Base-by-base conservation (phyloP, 2,329 filamentous ascomycete species). In the Nemania bipapillata region DNA sequence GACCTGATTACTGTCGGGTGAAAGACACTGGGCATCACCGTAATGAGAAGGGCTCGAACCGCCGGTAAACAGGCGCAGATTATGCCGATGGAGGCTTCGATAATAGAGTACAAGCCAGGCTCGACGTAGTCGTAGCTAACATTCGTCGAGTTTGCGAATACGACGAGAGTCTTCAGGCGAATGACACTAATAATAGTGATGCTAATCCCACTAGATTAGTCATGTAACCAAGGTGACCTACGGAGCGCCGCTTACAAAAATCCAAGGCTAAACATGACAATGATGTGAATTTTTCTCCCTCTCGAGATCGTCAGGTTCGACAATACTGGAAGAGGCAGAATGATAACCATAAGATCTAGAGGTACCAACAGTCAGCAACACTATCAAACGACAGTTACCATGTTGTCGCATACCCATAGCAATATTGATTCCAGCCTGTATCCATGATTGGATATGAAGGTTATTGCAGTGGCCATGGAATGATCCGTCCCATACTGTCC, bases 231-330 rank as follows among this genome's bases (percentile, higher is more conserved):
- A 24, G 9, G 28, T 17, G 7, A n/a, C 8, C 32, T 22, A 30
- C 4, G 15, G 20, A 8, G 8, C 1, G 11, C 15, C 11, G 66
- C 76, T 63, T 63, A 77, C 76, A 79, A 78, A 66, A 79, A 77
- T 37, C 78, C 78, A 12, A 80, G 72, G 62, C 75, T 74, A 69
- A 80, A 80, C 77, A 79, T 80, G 47, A 75, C 61, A n/a, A 80
- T 68, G 32, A 80, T 77, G 62, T 79, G 78, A 1, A 75, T 49
- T 70, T 77, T 79, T 69, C 79, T 79, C 52, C 68, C 74, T 61
- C 67, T 45, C 5, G 78, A 79, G 65, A 78, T 68, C 20, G 73
- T 75, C 0, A 80, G 68, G 9, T 63, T 70, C 59, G 73, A 74
- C 12, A 80, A 65, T 54, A 75, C 68, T 1, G 78, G 77, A 3